These are phyloP conservation scores for Pinus albicaulis DNA, from an alignment of 75 land plant species.

Conservation along the genomic window DNA sequence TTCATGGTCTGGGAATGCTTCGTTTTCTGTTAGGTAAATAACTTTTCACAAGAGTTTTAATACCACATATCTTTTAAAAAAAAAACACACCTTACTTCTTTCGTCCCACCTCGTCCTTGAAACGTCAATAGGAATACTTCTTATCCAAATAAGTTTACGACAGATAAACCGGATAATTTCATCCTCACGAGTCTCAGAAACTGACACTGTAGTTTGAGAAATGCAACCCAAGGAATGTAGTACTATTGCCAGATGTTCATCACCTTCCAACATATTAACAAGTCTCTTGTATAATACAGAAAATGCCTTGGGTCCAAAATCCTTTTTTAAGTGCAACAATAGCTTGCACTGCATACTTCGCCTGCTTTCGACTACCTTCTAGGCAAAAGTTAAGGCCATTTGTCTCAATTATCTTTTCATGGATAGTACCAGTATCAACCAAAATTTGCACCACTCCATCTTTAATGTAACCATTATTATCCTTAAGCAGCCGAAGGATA, in stretches of 20 bases:
- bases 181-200: conserved; percentile 92
- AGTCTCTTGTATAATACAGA: conserved; percentile 91
- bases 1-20: too few relatives aligned
- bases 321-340: conserved; percentile 77
- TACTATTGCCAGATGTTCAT: conserved; percentile 71
- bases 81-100: conserved; percentile 57
- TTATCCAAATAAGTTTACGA: conserved; percentile 44
- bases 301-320: conserved; percentile 82
- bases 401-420: conserved; percentile 40
- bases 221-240: conserved; percentile 91
- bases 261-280: conserved; percentile 71
- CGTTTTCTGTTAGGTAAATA: conserved; percentile 81
- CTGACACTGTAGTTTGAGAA: conserved; percentile 81
- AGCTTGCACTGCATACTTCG: conserved; percentile 92
- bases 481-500: conserved; percentile 54
- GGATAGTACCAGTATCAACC: conserved; percentile 64
- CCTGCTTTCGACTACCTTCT: conserved; percentile 91
- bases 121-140: conserved; percentile 21
- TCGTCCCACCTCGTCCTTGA: conserved; percentile 47
- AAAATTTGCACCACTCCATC: conserved; percentile 65
- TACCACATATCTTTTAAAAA: conserved; percentile 63
- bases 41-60: conserved; percentile 89
- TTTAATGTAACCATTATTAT: conserved; percentile 60
- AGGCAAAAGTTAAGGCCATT: conserved; percentile 67
- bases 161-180: conserved; percentile 73